These are phyloP conservation scores for Colletotrichum zoysiae DNA, from an alignment of 2,329 filamentous ascomycete genomes.

Conservation along the genomic window DNA sequence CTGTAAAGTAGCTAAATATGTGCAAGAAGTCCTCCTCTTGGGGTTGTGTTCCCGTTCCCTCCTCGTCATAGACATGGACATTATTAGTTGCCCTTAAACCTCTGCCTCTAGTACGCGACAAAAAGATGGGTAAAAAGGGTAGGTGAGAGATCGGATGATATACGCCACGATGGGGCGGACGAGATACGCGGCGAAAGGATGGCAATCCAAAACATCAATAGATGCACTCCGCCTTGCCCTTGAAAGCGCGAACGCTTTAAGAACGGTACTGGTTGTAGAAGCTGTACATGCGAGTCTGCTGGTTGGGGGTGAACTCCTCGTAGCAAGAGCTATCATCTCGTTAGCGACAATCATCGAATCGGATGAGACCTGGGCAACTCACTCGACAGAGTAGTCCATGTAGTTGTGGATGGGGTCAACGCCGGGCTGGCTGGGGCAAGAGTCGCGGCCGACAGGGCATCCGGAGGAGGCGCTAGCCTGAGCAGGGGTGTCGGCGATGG, in stretches of 20 bases:
- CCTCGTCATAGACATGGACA: background rate
- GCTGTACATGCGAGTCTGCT: slow-evolving; percentile 56
- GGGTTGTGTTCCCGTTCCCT: background rate
- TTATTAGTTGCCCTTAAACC: background rate
- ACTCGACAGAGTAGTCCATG: slow-evolving; percentile 59
- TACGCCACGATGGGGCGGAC: too few relatives aligned
- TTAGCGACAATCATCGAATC: slow-evolving; percentile 43
- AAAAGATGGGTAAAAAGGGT: too few relatives aligned
- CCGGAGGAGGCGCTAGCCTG: slow-evolving; percentile 50
- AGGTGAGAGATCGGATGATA: too few relatives aligned
- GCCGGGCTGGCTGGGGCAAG: slow-evolving; percentile 50
- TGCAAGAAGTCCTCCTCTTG: background rate
- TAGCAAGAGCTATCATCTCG: slow-evolving; percentile 54
- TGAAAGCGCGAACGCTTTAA: slow-evolving; percentile 15
- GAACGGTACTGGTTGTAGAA: slow-evolving; percentile 54
- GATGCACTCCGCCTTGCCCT: background rate
- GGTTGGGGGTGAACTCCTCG: slow-evolving; percentile 58
- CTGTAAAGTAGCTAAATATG: background rate
- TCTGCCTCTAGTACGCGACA: background rate
- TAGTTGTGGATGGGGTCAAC: slow-evolving; percentile 55
- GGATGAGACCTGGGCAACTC: slow-evolving; percentile 36
- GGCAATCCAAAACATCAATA: background rate
- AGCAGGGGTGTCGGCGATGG: slow-evolving; percentile 56
- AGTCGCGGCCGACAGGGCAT: slow-evolving; percentile 54
- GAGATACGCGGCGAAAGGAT: too few relatives aligned